phyloP scores from a whole-genome alignment of 2,329 filamentous ascomycete genomes.

The Knufia petricola region DNA sequence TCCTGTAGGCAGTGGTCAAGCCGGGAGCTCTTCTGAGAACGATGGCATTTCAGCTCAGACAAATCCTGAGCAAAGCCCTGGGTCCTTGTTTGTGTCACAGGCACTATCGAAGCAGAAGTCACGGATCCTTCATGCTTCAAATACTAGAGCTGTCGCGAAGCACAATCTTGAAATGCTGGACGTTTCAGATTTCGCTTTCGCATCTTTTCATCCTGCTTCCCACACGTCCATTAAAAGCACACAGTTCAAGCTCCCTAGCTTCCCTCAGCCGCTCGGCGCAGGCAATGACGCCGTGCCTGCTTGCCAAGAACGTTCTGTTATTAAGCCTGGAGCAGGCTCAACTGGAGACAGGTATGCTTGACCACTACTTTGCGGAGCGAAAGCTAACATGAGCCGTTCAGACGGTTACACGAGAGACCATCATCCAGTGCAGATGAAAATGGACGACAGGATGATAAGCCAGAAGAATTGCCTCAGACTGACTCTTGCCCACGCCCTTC shows the following conservation, averaged over 20 bases:
- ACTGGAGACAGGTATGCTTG: too few relatives aligned
- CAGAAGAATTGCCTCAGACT: not conserved
- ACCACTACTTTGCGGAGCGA: too few relatives aligned
- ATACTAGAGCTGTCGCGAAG: not conserved
- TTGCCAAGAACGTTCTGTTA: too few relatives aligned
- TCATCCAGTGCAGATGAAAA: not conserved
- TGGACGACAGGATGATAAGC: not conserved
- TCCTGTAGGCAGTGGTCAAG: not conserved
- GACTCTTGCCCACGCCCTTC: not conserved
- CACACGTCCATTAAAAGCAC: not conserved
- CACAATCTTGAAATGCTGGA: not conserved
- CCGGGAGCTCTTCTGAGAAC: not conserved
- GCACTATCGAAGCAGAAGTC: not conserved
- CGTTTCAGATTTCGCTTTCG: not conserved
- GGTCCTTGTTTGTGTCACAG: not conserved
- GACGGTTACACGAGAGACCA: too few relatives aligned
- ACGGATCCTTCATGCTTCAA: not conserved
- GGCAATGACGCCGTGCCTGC: too few relatives aligned
- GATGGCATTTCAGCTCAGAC: not conserved
- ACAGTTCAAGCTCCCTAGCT: not conserved
- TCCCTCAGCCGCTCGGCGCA: too few relatives aligned
- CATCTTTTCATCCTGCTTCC: not conserved
- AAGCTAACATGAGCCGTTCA: too few relatives aligned
- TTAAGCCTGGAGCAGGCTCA: too few relatives aligned
- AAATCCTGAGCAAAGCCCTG: not conserved